Conservation (phyloP, 2,329 filamentous ascomycete genomes). For the Cladobotryum protrusum region DNA sequence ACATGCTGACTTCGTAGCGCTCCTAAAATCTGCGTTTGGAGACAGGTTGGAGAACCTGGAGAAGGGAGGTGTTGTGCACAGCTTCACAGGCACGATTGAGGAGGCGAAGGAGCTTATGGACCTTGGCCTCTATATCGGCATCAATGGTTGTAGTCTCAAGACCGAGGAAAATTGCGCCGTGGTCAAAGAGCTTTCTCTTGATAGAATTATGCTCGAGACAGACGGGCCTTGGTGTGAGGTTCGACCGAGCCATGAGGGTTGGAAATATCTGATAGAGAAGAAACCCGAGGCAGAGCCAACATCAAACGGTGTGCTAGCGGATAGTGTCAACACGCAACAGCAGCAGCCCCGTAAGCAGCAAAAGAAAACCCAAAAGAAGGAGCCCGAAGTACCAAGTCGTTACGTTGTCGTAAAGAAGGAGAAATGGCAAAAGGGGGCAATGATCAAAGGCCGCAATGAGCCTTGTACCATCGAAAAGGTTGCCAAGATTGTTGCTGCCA, state of each 20-base stretch:
- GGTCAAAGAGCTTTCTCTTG: slow-evolving; percentile 70
- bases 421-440: slow-evolving; percentile 77
- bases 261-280: slow-evolving; percentile 55
- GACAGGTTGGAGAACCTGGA: slow-evolving; percentile 58
- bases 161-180: slow-evolving; percentile 85
- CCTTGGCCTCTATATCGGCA: slow-evolving; percentile 81
- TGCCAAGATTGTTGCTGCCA: slow-evolving; percentile 78
- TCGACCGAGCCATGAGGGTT: slow-evolving; percentile 78
- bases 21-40: slow-evolving; percentile 57
- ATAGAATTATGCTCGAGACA: slow-evolving; percentile 86
- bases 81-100: slow-evolving; percentile 81
- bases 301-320: slow-evolving; percentile 17
- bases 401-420: slow-evolving; percentile 93
- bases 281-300: slow-evolving; percentile 22
- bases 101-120: slow-evolving; percentile 79
- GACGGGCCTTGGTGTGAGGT: slow-evolving; percentile 99
- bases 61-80: slow-evolving; percentile 81
- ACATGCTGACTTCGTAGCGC: slow-evolving; percentile 71
- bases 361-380: slow-evolving; percentile 49
- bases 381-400: slow-evolving; percentile 61
- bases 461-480: slow-evolving; percentile 81
- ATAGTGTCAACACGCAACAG: slow-evolving; percentile 11
- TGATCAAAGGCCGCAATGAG: slow-evolving; percentile 95
- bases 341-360: slow-evolving; percentile 27
- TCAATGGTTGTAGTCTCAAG: slow-evolving; percentile 96